A percentile compares a stretch with the other conserved stretches of the same genome.
Evolutionary conservation across 2,329 filamentous ascomycete species (phyloP).

Genomic region (Lachnellula hyalina): DNA sequence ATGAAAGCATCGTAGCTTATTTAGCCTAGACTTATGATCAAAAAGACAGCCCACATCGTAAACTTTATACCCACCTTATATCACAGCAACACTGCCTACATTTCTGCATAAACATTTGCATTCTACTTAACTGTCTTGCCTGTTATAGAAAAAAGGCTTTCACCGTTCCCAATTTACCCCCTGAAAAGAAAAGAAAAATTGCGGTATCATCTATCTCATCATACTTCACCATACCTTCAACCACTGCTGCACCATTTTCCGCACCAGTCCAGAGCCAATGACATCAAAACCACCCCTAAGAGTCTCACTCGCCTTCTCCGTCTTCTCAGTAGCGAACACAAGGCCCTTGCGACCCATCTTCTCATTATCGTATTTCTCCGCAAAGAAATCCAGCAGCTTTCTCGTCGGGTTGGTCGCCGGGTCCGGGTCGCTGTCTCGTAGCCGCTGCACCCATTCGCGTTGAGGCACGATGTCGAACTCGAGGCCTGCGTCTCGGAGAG

Average conservation of each 20-base stretch:
- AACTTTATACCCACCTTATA: no score
- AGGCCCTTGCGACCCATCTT: slow-evolving; percentile 33
- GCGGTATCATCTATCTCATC: no score
- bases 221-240: slow-evolving; percentile 6
- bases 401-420: slow-evolving; percentile 44
- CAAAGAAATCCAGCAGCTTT: slow-evolving; percentile 49
- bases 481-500: slow-evolving; percentile 39
- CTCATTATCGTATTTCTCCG: slow-evolving; percentile 44
- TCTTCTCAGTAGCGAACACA: slow-evolving; percentile 35
- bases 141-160: no score
- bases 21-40: no score
- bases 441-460: slow-evolving; percentile 39
- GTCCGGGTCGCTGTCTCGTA: slow-evolving; percentile 39
- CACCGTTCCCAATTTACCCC: no score
- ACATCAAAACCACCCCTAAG: slow-evolving; percentile 35
- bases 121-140: no score
- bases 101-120: no score
- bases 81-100: no score
- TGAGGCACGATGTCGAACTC: slow-evolving; percentile 38
- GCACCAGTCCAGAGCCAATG: slow-evolving; percentile 35
- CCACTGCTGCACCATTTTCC: slow-evolving; percentile 35
- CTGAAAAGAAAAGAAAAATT: no score
- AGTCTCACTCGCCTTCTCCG: slow-evolving; percentile 29
- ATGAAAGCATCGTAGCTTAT: no score
- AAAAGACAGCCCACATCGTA: no score